A percentile compares a stretch with the other conserved stretches of the same genome.
Conservation (phyloP, 352 stramenopile genomes). For the Phytophthora aleatoria region DNA sequence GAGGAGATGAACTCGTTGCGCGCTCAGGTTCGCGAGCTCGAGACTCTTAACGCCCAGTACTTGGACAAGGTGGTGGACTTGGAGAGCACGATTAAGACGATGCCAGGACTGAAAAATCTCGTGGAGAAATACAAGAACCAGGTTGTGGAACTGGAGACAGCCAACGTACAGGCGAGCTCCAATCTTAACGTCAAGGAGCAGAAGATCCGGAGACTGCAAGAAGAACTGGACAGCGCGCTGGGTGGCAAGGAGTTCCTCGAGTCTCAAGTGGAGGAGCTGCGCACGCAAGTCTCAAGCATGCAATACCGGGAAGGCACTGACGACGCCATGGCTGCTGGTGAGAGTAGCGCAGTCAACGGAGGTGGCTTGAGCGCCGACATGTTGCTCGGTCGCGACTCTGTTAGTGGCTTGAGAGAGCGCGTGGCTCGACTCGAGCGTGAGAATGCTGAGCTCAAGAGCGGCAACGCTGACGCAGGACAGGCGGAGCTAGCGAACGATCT, state of each 20-base stretch:
- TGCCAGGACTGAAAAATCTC: slow-evolving; percentile 74
- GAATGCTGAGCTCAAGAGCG: slow-evolving; percentile 67
- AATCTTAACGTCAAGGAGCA: slow-evolving; percentile 83
- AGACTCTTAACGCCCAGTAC: slow-evolving; percentile 80
- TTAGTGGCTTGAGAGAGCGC: slow-evolving; percentile 56
- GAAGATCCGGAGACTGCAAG: slow-evolving; percentile 80
- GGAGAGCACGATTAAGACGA: slow-evolving; percentile 87
- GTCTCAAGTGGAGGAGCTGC: slow-evolving; percentile 81
- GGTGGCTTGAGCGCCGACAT: slow-evolving; percentile 63
- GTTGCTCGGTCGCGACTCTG: slow-evolving; percentile 67
- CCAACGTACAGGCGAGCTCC: slow-evolving; percentile 78
- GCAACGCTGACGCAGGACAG: slow-evolving; percentile 50
- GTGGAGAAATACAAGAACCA: slow-evolving; percentile 91
- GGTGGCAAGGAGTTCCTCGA: slow-evolving; percentile 88
- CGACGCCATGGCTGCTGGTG: slow-evolving; percentile 38
- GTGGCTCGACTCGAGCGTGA: slow-evolving; percentile 79
- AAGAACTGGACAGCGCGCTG: slow-evolving; percentile 82
- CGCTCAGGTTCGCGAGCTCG: slow-evolving; percentile 76
- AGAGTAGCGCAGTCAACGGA: slow-evolving; percentile 37
- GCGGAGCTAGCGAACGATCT: slow-evolving; percentile 68
- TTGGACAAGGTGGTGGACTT: slow-evolving; percentile 86
- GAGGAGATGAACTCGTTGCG: slow-evolving; percentile 86
- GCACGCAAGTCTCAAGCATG: slow-evolving; percentile 60
- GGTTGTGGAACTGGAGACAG: slow-evolving; percentile 85
- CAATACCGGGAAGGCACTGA: slow-evolving; percentile 55